A percentile compares a stretch with the other conserved stretches of the same genome.
phyloP scores from a whole-genome alignment of 208 protist species.

The Leishmania aethiopica region DNA sequence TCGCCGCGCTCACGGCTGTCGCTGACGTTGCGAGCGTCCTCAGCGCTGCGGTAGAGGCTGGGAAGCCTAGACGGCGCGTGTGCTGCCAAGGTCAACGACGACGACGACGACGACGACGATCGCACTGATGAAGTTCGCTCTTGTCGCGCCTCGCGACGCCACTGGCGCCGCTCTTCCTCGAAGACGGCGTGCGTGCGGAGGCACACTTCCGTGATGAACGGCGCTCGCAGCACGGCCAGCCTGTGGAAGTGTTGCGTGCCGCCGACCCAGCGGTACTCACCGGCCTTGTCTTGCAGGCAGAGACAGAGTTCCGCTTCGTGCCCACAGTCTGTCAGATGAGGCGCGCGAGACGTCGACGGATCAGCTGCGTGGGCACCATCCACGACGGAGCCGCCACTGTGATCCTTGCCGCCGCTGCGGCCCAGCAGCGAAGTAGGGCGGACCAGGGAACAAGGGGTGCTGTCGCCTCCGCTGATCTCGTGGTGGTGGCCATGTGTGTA shows the following conservation, averaged over 20 bases:
- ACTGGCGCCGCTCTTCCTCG: slow-evolving; percentile 13
- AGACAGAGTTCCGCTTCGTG: slow-evolving; percentile 28
- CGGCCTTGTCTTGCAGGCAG: slow-evolving; percentile 39
- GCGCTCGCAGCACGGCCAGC: slow-evolving; percentile 20
- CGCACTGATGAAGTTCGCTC: background rate
- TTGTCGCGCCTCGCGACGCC: background rate
- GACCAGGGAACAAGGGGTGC: background rate
- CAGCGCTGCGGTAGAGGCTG: too few species aligned
- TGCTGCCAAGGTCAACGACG: background rate
- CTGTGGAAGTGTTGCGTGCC: slow-evolving; percentile 21
- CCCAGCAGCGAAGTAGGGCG: background rate
- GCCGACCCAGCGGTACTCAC: slow-evolving; percentile 40
- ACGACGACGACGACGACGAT: background rate
- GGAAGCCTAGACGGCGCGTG: too few species aligned
- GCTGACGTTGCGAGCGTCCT: too few species aligned
- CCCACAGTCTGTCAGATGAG: background rate
- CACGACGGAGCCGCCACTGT: background rate
- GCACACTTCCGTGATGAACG: slow-evolving; percentile 34
- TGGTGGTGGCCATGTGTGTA: background rate
- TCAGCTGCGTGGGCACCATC: background rate
- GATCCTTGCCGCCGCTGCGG: background rate
- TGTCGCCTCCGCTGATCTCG: background rate
- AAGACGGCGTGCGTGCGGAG: slow-evolving; percentile 27
- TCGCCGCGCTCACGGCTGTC: too few species aligned
- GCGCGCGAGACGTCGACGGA: background rate